A percentile compares a stretch with the other conserved stretches of the same genome.
Evolutionary conservation across 169 alveolate genomes (phyloP).

Genomic region (Cryptosporidium xiaoi): DNA sequence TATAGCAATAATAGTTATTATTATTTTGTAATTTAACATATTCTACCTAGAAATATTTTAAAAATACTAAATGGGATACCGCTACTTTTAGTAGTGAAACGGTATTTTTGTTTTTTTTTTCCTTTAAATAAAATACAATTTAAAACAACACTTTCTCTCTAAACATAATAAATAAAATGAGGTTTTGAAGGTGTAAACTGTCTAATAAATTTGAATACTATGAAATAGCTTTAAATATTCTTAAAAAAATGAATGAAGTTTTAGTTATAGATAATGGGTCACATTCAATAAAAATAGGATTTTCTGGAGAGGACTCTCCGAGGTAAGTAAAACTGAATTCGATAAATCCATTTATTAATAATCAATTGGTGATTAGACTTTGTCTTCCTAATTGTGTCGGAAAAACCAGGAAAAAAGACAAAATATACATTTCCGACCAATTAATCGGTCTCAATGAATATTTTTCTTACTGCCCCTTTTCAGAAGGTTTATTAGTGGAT

Average conservation of each 20-base stretch:
- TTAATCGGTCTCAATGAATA: conserved; percentile 21
- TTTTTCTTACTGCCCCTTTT: conserved; percentile 62
- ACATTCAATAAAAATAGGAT: conserved; percentile 35
- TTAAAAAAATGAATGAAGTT: conserved; percentile 13
- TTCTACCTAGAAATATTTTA: no score
- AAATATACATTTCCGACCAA: conserved; percentile 53
- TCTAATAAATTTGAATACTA: no score
- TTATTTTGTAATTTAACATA: not conserved
- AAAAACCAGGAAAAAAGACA: conserved; percentile 46
- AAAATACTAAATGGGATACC: not conserved
- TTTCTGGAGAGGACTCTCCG: conserved; percentile 42
- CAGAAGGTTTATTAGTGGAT: conserved; percentile 57
- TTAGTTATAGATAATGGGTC: conserved; percentile 66
- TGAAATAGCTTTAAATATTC: no score
- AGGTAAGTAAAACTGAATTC: conserved; percentile 35
- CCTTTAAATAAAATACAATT: no score
- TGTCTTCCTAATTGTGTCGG: conserved; percentile 72
- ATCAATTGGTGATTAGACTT: not conserved
- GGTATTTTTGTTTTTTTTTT: no score
- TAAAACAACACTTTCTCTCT: no score
- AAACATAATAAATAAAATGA: no score
- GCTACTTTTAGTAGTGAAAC: no score
- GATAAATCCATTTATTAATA: not conserved
- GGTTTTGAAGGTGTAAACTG: no score
- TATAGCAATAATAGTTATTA: not conserved